phyloP scores from a whole-genome alignment of 2,329 filamentous ascomycete genomes.

The Blumeriella jaapii region DNA sequence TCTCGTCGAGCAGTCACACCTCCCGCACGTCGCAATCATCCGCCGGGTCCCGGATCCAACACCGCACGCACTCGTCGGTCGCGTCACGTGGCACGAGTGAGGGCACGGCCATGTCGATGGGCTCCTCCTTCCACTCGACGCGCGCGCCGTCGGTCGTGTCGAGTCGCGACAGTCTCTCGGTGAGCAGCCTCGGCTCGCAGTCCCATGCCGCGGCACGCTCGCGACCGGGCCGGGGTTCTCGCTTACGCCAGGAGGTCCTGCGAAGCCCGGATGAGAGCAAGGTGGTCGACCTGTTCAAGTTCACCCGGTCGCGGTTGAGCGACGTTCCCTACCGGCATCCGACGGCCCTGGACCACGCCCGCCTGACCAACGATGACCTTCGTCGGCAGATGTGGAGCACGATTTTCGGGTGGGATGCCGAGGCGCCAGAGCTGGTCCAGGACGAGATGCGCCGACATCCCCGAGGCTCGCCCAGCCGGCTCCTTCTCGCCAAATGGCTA shows the following conservation, averaged over 20 bases:
- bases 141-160: conserved; percentile 25
- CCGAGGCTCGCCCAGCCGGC: conserved; percentile 61
- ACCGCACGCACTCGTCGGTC: conserved; percentile 37
- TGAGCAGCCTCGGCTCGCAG: conserved; percentile 36
- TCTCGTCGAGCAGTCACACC: conserved; percentile 25
- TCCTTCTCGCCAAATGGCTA: conserved; percentile 86
- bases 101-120: conserved; percentile 57
- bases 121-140: conserved; percentile 39
- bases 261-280: conserved; percentile 65
- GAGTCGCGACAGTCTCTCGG: conserved; percentile 43
- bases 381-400: conserved; percentile 83
- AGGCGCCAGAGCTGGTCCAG: conserved; percentile 67
- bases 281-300: conserved; percentile 74
- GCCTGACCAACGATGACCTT: conserved; percentile 66
- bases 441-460: conserved; percentile 74
- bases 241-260: conserved; percentile 68
- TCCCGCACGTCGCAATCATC: conserved; percentile 41
- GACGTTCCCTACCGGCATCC: conserved; percentile 74
- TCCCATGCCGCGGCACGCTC: conserved; percentile 30
- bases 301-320: conserved; percentile 65
- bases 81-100: conserved; percentile 46
- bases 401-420: conserved; percentile 90
- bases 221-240: conserved; percentile 46
- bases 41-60: conserved; percentile 37
- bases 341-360: conserved; percentile 42